Base-by-base conservation (phyloP, 179 eudicot species). In the Silene coronaria region DNA sequence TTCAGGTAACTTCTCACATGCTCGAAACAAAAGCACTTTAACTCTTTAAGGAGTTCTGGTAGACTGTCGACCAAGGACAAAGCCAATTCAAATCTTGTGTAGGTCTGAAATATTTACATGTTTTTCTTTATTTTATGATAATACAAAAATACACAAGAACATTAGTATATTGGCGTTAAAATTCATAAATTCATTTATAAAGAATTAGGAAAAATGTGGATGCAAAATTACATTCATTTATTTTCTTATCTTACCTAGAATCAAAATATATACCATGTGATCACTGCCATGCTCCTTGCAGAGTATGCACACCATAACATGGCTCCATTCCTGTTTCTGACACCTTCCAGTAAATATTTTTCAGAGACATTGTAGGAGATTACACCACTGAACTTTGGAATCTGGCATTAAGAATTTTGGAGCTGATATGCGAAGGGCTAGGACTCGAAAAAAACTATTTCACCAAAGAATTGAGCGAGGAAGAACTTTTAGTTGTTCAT, bases 341-440 rank as follows among this genome's bases (percentile, higher is more conserved):
- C 23, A 14, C 26, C 62, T 24, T 45, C 10, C 7, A 23, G 19
- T 51, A 51, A 19, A 65, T 65, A 13, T 17, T 17, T 57, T 76
- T 10, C 69, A 85, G 87, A 78, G 75, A 85, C 4, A 70, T 73
- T 53, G 84, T 78, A 3, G 84, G 82, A 48, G 69, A 81, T 24
- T 80, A 80, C 32, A 55, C 63, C 0, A 70, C 11, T 10, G 74
- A 78, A 61, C 77, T 74, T 22, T n/a, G 51, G 38, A 68, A 76
- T 65, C 51, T 85, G 16, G 80, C 80, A 16, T 76, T 75, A 1
- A 80, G 74, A 79, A 80, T 85, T 36, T 27, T 85, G 71, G 82
- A 85, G 67, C 65, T 82, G 66, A 78, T 85, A 62, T 45, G 82
- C 12, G 85, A 85, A 80, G 87, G 85, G 61, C 58, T 85, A 12